phyloP scores from a whole-genome alignment of 805 yeast species.

The Starmerella khaoyaiensis region DNA sequence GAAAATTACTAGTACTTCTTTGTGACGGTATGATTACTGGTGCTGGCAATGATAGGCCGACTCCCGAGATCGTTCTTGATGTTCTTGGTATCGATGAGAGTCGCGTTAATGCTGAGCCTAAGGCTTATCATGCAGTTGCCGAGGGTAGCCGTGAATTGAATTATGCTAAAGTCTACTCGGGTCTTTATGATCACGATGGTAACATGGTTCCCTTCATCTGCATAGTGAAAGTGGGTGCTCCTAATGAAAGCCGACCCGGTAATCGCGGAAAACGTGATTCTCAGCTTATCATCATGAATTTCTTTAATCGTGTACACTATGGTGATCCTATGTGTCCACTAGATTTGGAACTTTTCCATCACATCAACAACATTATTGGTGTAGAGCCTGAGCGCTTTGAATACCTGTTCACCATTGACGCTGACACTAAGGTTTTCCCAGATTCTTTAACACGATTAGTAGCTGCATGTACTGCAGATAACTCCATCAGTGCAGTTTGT shows the following conservation, averaged over 20 bases:
- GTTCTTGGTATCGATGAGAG: constrained; percentile 34
- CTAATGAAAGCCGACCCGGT: constrained; percentile 43
- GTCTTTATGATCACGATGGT: constrained; percentile 45
- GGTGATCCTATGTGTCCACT: constrained; percentile 48
- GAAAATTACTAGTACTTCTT: constrained; percentile 41
- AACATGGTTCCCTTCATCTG: constrained; percentile 41
- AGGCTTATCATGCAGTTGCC: constrained; percentile 42
- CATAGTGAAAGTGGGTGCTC: constrained; percentile 46
- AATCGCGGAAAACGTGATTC: constrained; percentile 57
- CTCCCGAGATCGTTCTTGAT: constrained; percentile 42
- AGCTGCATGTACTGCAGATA: constrained; percentile 47
- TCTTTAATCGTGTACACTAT: constrained; percentile 45
- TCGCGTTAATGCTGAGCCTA: constrained; percentile 39
- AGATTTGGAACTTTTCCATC: constrained; percentile 42
- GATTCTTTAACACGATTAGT: constrained; percentile 45
- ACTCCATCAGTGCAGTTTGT: constrained; percentile 46
- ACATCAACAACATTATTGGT: constrained; percentile 45
- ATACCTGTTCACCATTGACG: constrained; percentile 45
- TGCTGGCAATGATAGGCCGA: constrained; percentile 43
- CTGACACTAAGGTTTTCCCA: constrained; percentile 45
- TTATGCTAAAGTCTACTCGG: constrained; percentile 51
- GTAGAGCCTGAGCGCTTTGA: constrained; percentile 50
- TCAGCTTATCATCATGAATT: constrained; percentile 45
- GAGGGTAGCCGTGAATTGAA: constrained; percentile 48
- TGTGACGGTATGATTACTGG: constrained; percentile 54